A percentile compares a stretch with the other conserved stretches of the same genome.
phyloP scores from a whole-genome alignment of 1,284 basidiomycete genomes.

The Cryptococcus maquisensis region DNA sequence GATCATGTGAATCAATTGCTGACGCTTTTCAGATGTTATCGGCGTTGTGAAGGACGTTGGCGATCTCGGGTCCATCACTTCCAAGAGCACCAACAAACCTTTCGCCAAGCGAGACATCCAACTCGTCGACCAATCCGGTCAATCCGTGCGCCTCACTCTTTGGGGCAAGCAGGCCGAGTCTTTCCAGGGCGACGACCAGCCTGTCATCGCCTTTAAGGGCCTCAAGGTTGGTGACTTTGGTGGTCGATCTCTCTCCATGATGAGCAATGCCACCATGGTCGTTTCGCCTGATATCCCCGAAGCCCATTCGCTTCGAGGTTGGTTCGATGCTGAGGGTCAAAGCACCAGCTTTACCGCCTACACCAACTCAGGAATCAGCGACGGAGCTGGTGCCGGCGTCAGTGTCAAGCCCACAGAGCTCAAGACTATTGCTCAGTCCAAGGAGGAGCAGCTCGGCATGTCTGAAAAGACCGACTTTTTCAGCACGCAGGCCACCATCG shows the following conservation, averaged over 20 bases:
- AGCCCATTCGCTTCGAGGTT: conserved; percentile 80
- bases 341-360: conserved; percentile 66
- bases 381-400: conserved; percentile 24
- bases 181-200: conserved; percentile 57
- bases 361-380: conserved; percentile 49
- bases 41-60: conserved; percentile 77
- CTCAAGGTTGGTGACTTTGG: conserved; percentile 93
- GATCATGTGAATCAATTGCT: background rate
- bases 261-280: conserved; percentile 65
- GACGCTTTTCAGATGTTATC: conserved; percentile 61
- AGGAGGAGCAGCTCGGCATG: conserved; percentile 71
- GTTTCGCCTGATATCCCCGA: conserved; percentile 86
- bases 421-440: conserved; percentile 75
- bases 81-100: conserved; percentile 65
- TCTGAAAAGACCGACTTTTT: conserved; percentile 80
- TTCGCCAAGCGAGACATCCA: conserved; percentile 81
- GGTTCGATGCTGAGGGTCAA: conserved; percentile 71
- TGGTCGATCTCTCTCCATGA: conserved; percentile 76
- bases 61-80: conserved; percentile 64
- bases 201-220: conserved; percentile 89
- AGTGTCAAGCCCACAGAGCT: conserved; percentile 61
- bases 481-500: conserved; percentile 73
- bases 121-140: conserved; percentile 79
- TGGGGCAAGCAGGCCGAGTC: conserved; percentile 96
- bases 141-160: conserved; percentile 77